A percentile compares a stretch with the other conserved stretches of the same genome.
These are phyloP conservation scores for Botrytis sinoallii DNA, from an alignment of 2,329 filamentous ascomycete species.

Conservation along the genomic window DNA sequence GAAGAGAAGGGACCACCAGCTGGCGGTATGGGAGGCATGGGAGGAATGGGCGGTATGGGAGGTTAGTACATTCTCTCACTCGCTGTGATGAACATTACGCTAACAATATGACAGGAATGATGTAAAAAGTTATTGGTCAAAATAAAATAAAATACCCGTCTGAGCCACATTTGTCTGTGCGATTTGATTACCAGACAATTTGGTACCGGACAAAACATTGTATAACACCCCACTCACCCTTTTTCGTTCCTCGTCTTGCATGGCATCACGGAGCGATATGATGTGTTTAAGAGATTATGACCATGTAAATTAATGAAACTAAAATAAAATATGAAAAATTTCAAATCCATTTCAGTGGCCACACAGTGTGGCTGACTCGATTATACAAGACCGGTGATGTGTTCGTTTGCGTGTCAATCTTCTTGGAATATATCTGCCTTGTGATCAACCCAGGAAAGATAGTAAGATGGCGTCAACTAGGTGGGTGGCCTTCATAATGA, in stretches of 20 bases:
- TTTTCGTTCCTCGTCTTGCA: slow-evolving; percentile 34
- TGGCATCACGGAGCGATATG: slow-evolving; percentile 33
- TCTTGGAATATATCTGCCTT: slow-evolving; percentile 1
- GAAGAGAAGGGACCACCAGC: slow-evolving; percentile 73
- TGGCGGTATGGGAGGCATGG: slow-evolving; percentile 68
- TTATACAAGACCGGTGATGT: not conserved
- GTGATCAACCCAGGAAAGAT: not conserved
- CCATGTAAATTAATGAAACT: slow-evolving; percentile 33
- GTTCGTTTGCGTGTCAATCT: not conserved
- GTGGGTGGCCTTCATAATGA: not conserved
- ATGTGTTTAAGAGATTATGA: slow-evolving; percentile 26
- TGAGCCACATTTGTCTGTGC: slow-evolving; percentile 20
- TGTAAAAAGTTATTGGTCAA: slow-evolving; percentile 34
- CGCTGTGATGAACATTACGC: not conserved
- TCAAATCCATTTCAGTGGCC: not conserved
- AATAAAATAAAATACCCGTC: slow-evolving; percentile 34
- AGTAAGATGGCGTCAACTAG: not conserved
- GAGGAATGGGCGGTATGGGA: slow-evolving; percentile 52
- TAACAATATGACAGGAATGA: slow-evolving; percentile 33
- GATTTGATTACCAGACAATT: slow-evolving; percentile 9
- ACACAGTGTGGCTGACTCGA: not conserved
- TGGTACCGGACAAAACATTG: slow-evolving; percentile 29
- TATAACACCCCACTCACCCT: slow-evolving; percentile 37
- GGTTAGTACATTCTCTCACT: slow-evolving; percentile 27
- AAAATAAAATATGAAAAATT: slow-evolving; percentile 14